Conservation (phyloP, 225 moss, liverwort and hornwort species). For the Neckera pumila region DNA sequence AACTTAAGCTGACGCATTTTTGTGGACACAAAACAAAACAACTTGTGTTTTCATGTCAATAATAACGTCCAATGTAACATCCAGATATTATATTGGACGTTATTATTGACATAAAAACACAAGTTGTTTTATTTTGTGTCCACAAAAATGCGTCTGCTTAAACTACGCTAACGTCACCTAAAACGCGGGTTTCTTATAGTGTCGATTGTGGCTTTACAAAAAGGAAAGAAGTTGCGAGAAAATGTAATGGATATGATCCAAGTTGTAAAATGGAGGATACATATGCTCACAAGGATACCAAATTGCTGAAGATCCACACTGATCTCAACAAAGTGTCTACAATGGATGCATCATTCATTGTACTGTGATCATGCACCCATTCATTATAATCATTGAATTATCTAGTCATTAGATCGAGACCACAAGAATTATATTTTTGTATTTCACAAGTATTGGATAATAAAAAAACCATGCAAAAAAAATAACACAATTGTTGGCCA, state of each 20-base stretch:
- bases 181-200: too few relatives aligned
- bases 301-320: neutral
- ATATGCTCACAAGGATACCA: slow-evolving; percentile 3
- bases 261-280: neutral
- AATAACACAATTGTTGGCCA: neutral
- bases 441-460: neutral
- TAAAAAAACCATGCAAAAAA: neutral
- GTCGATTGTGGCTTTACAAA: neutral
- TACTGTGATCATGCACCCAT: neutral
- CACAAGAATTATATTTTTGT: neutral
- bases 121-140: too few relatives aligned
- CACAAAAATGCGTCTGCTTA: too few relatives aligned
- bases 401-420: neutral
- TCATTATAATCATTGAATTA: neutral
- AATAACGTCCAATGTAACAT: too few relatives aligned
- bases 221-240: neutral
- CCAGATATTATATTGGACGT: too few relatives aligned
- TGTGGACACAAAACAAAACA: too few relatives aligned
- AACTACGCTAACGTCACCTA: too few relatives aligned
- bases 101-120: too few relatives aligned
- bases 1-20: too few relatives aligned
- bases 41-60: too few relatives aligned
- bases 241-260: too few relatives aligned
- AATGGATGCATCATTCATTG: neutral
- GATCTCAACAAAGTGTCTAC: neutral